phyloP scores from a whole-genome alignment of 78 protist genomes.

The Monosiga brevicollis region DNA sequence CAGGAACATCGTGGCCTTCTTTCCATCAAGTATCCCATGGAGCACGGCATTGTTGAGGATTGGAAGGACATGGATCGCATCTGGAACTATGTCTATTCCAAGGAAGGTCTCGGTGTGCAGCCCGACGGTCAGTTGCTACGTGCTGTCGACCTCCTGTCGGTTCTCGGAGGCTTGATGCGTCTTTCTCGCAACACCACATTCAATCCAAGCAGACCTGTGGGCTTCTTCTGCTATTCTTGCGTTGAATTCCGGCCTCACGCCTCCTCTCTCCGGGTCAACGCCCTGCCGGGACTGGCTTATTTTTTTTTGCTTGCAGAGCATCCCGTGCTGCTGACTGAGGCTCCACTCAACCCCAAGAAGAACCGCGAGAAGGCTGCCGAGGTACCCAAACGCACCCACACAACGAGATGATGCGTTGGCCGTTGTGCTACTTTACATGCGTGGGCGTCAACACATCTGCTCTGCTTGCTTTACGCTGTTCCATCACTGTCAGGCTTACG shows the following conservation, averaged over 20 bases:
- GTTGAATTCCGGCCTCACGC: background rate
- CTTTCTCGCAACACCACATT: no score
- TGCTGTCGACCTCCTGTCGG: slow-evolving; percentile 84
- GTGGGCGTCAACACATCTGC: no score
- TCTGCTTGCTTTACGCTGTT: no score
- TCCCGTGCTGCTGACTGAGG: slow-evolving; percentile 76
- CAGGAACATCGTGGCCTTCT: slow-evolving; percentile 60
- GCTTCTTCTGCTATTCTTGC: slow-evolving; percentile 72
- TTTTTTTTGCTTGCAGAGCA: slow-evolving; percentile 22
- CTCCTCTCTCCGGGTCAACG: background rate
- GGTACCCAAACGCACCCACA: no score
- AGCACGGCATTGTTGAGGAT: slow-evolving; percentile 91
- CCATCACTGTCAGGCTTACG: no score
- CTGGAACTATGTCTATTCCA: slow-evolving; percentile 86
- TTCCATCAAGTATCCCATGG: slow-evolving; percentile 76
- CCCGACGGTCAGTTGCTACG: slow-evolving; percentile 87
- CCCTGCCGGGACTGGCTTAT: background rate
- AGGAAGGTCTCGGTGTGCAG: slow-evolving; percentile 64
- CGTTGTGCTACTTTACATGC: no score
- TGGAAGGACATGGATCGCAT: slow-evolving; percentile 93
- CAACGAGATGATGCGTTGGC: no score
- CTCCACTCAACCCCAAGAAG: slow-evolving; percentile 86
- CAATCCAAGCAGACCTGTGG: slow-evolving; percentile 88
- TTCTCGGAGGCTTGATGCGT: slow-evolving; percentile 81
- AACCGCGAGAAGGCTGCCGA: slow-evolving; percentile 79